These are phyloP conservation scores for Syzygium oleosum DNA, from an alignment of 345 rosid species.

Conservation along the genomic window DNA sequence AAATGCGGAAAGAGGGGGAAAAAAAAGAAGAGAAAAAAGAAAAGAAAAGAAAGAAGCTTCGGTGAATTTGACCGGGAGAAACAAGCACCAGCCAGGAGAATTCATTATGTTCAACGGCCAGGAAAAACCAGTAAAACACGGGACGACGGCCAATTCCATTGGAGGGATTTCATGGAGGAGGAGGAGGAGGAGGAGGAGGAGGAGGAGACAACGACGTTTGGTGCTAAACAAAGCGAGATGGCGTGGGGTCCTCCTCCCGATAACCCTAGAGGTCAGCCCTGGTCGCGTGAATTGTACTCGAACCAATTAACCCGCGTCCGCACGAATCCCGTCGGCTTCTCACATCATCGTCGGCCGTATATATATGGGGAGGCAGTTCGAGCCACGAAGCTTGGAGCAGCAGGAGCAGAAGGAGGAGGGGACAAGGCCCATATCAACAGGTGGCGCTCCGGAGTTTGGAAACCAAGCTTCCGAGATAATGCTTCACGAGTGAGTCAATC, in stretches of 20 bases:
- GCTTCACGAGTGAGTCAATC: not conserved
- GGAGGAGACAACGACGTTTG: not conserved
- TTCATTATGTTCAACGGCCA: not conserved
- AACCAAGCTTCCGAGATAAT: not conserved
- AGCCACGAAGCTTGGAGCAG: not conserved
- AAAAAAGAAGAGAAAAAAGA: rapidly evolving
- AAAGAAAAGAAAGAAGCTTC: not conserved
- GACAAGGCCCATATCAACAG: not conserved
- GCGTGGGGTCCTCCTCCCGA: not conserved
- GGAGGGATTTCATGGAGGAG: not conserved
- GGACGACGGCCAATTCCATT: not conserved
- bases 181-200: not conserved
- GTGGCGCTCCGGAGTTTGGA: not conserved
- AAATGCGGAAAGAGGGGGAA: too few species aligned
- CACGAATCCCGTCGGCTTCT: not conserved
- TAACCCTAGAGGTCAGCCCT: not conserved
- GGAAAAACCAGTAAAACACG: too few species aligned
- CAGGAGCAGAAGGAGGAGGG: not conserved
- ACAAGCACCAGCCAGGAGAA: not conserved
- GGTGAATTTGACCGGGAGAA: not conserved
- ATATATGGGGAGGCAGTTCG: not conserved
- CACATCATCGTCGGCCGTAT: not conserved
- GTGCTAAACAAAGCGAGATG: not conserved
- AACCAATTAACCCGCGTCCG: not conserved
- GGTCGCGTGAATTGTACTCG: not conserved